phyloP scores from a whole-genome alignment of 495 filamentous ascomycete species.

The Penicillium subrubescens region DNA sequence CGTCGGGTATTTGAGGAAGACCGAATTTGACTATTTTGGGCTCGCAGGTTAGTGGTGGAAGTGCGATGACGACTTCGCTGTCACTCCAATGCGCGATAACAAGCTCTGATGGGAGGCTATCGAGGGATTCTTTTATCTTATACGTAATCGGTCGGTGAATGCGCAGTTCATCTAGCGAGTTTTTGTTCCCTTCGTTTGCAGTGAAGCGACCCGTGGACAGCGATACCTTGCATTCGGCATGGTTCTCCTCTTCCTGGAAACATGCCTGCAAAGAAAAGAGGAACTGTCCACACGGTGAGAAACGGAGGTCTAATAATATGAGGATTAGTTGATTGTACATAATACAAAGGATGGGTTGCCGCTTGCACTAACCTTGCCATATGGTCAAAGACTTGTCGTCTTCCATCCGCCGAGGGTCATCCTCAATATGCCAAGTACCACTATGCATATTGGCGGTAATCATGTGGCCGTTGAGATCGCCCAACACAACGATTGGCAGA shows the following conservation, averaged over 20 bases:
- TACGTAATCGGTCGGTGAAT: background rate
- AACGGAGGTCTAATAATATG: background rate
- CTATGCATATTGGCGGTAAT: background rate
- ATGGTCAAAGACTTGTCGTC: background rate
- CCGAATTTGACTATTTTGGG: background rate
- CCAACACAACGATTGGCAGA: background rate
- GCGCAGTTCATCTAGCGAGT: background rate
- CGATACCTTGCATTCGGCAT: background rate
- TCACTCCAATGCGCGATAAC: background rate
- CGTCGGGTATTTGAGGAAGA: background rate
- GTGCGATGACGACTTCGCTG: background rate
- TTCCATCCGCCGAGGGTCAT: background rate
- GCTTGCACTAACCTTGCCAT: background rate
- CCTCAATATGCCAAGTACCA: background rate
- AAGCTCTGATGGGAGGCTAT: background rate
- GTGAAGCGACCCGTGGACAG: background rate
- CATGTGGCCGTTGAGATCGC: background rate
- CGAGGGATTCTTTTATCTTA: background rate
- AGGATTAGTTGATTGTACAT: background rate
- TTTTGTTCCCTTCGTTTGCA: background rate
- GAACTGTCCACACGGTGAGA: background rate
- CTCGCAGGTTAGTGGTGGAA: background rate
- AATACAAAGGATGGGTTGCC: background rate
- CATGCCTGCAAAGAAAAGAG: background rate
- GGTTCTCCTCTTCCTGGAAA: background rate